Evolutionary conservation across 768 basidiomycete genomes (phyloP), one percentile per base, ranked within the genome.

Genomic region (Suillus alpinus): DNA sequence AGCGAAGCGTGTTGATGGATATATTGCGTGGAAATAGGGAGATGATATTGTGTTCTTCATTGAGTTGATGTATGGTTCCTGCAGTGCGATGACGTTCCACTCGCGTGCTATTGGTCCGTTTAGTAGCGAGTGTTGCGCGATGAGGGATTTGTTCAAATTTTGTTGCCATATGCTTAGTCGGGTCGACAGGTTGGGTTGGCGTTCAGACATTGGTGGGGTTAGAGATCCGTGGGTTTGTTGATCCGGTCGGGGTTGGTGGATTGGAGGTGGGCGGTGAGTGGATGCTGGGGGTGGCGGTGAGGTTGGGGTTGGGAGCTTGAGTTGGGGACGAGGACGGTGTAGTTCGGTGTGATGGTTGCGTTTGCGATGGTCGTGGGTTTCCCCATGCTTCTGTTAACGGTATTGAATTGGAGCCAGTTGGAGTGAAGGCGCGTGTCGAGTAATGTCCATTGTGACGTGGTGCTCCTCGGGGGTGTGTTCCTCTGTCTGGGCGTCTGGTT

Each of bases 81-180:
- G 78, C 6, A 80, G 18, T 1, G 66, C 56, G 0, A 76, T 39
- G 0, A 81, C 66, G 59, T 80, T 73, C 46, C 61, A 71, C 7
- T 69, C 31, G 2, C 3, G 0, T 2, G 41, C 40, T 1, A 13
- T 20, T 0, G 41, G 43, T 2, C 41, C 8, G 13, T 46, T 58
- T 4, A 58, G 57, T 2, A 44, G 43, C 10, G 43, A 20, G 4
- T n/a, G n/a, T 6, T 20, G 43, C 0, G n/a, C 20, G 10, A 12
- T 20, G 0, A 44, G 1, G 0, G 43, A 44, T 0, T n/a, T 12
- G 10, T 44, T 44, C 9, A 43, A n/a, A 2, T 44, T 44, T 5
- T 44, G 43, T 4, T 43, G 43, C 43, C 43, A 44, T 23, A 5
- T 6, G 12, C 4, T 44, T n/a, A n/a, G n/a, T n/a, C n/a, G n/a